Evolutionary conservation across 768 basidiomycete species (phyloP), one percentile per base, ranked within the genome.

Genomic region (Russula foetens): DNA sequence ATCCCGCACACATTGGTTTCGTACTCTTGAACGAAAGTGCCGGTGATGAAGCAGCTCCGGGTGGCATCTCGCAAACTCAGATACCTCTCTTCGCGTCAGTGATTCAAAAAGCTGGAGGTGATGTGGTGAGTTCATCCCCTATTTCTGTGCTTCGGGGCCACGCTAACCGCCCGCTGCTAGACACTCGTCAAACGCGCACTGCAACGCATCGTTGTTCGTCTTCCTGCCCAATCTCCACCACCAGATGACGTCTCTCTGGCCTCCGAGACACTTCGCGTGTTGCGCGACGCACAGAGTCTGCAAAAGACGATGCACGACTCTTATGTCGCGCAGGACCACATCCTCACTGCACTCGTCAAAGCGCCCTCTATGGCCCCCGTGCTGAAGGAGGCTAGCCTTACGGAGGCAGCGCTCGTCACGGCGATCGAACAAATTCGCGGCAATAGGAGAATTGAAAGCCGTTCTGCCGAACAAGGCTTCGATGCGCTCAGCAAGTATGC

Each of bases 401-500:
- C 82, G 0, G 88, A 89, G 54, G 81, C 84, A 0, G 75, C 83
- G 9, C 72, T 93, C 43, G 88, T 85, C 72, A 88, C 85, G 2
- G 86, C 88, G 0, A 82, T 93, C 49, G 81, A 88, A 65, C 85
- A 92, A 63, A 77, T 86, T 17, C 81, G 94, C 51, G 94, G 93
- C 12, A 90, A 92, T 63, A 79, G 88, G 63, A 80, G 91, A 28
- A 84, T 97, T 4, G 93, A 98, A 67, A 86, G 82, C 63, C 90
- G 82, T 71, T 84, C 82, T 21, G 92, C 95, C 0, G 96, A 98
- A 69, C 84, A 90, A 65, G 92, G 92, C 29, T 98, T 97, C 66
- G 94, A 98, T 62, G 95, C 95, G 1, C 75, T 98, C 31, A 81
- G 84, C 63, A 97, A 97, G 73, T 92, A 92, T 69, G 90, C 90